phyloP scores from a whole-genome alignment of 345 rosid species.

The Arabis hirsuta region DNA sequence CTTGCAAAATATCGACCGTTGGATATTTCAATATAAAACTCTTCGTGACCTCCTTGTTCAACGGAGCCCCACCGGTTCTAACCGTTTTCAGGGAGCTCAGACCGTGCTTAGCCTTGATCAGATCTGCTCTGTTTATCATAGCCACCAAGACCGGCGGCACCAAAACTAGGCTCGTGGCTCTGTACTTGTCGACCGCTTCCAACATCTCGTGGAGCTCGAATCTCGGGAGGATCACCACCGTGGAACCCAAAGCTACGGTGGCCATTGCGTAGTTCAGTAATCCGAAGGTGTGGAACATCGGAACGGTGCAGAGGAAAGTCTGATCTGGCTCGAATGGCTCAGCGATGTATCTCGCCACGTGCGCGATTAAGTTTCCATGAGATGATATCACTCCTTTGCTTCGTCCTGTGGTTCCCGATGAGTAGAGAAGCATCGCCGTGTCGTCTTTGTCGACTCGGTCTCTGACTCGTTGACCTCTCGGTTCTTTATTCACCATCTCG shows the following conservation, averaged over 20 bases:
- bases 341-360: not conserved
- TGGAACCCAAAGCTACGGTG: slow-evolving; percentile 17
- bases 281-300: slow-evolving; percentile 22
- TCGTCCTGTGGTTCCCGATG: slow-evolving; percentile 2
- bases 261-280: not conserved
- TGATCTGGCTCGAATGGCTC: not conserved
- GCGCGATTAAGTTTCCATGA: not conserved
- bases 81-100: slow-evolving; percentile 15
- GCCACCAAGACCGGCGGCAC: slow-evolving; percentile 21
- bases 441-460: slow-evolving; percentile 3
- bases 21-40: not conserved
- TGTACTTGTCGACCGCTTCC: slow-evolving; percentile 3
- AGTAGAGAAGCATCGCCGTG: slow-evolving; percentile 4
- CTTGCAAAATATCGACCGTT: slow-evolving; percentile 16
- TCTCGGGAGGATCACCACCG: slow-evolving; percentile 15
- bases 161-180: not conserved
- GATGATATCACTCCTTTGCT: slow-evolving; percentile 1
- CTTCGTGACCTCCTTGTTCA: slow-evolving; percentile 13
- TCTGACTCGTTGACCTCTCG: not conserved
- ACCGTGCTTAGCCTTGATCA: slow-evolving; percentile 12
- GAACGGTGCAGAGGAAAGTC: slow-evolving; percentile 12
- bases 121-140: slow-evolving; percentile 15
- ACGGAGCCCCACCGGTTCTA: slow-evolving; percentile 19
- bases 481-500: not conserved
- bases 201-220: slow-evolving; percentile 21